Conservation (phyloP, 257 asterid species). For the Fraxinus cuspidata region DNA sequence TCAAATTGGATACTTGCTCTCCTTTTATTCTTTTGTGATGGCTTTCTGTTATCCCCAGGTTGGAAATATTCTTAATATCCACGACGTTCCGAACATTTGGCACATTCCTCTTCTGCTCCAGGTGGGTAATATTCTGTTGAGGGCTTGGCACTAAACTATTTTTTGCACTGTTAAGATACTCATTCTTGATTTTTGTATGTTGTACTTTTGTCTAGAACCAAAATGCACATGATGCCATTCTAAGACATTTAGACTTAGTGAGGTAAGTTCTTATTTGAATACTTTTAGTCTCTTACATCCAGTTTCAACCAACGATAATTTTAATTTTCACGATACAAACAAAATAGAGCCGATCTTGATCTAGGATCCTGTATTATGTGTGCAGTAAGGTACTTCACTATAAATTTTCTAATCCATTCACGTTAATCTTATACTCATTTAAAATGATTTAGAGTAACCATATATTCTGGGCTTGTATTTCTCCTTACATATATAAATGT, state of each 20-base stretch:
- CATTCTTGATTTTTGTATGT: slow-evolving; percentile 23
- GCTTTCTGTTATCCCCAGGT: slow-evolving; percentile 38
- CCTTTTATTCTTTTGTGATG: not conserved
- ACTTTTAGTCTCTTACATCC: not conserved
- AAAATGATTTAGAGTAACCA: slow-evolving; percentile 13
- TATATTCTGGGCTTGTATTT: not conserved
- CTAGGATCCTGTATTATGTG: slow-evolving; percentile 4
- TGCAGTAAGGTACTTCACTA: not conserved
- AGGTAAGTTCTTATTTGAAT: slow-evolving; percentile 42
- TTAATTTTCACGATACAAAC: not conserved
- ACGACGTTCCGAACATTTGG: slow-evolving; percentile 95
- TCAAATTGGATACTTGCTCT: not conserved
- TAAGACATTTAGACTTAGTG: slow-evolving; percentile 67
- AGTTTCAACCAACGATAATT: slow-evolving; percentile 4
- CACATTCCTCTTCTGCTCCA: slow-evolving; percentile 83
- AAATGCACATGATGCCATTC: slow-evolving; percentile 79
- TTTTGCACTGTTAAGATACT: slow-evolving; percentile 6
- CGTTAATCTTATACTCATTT: not conserved
- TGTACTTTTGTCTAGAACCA: slow-evolving; percentile 59
- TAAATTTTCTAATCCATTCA: not conserved
- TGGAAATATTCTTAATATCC: slow-evolving; percentile 67
- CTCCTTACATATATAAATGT: slow-evolving; percentile 20
- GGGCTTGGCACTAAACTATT: not conserved
- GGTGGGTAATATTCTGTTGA: slow-evolving; percentile 45
- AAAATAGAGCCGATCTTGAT: slow-evolving; percentile 13